These are phyloP conservation scores for Boletus hoseneyae DNA, from an alignment of 1,284 basidiomycete species.

Conservation along the genomic window DNA sequence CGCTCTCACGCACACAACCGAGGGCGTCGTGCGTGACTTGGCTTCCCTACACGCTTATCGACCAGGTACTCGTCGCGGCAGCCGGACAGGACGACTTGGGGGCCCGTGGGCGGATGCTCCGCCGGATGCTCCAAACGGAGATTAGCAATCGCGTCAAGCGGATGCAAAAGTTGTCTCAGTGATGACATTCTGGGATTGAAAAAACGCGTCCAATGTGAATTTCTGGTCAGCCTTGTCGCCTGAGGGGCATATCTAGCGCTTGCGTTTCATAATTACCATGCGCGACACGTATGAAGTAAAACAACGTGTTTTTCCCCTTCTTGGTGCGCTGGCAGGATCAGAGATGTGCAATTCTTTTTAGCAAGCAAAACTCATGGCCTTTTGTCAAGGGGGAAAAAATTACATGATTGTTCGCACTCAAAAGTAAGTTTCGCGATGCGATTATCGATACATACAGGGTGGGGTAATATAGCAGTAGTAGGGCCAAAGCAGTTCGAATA, in stretches of 20 bases:
- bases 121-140: conserved; percentile 53
- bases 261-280: conserved; percentile 11
- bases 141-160: conserved; percentile 59
- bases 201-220: neutral
- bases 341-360: neutral
- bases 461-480: conserved; percentile 19
- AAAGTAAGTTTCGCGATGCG: neutral
- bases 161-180: conserved; percentile 47
- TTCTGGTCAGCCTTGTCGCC: neutral
- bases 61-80: conserved; percentile 76
- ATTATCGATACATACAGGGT: conserved; percentile 22
- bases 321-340: conserved; percentile 18
- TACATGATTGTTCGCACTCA: neutral
- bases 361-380: neutral
- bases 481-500: conserved; percentile 5
- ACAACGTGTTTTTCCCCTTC: conserved; percentile 7
- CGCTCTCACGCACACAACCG: conserved; percentile 52
- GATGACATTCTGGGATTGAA: conserved; percentile 13
- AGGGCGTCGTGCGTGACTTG: conserved; percentile 63
- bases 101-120: conserved; percentile 37
- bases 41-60: conserved; percentile 84
- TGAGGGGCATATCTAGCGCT: conserved; percentile 10
- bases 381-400: neutral
- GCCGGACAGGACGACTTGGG: conserved; percentile 51
- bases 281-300: conserved; percentile 6